Conservation (phyloP, 345 rosid genomes). For the Raphanus raphanistrum region DNA sequence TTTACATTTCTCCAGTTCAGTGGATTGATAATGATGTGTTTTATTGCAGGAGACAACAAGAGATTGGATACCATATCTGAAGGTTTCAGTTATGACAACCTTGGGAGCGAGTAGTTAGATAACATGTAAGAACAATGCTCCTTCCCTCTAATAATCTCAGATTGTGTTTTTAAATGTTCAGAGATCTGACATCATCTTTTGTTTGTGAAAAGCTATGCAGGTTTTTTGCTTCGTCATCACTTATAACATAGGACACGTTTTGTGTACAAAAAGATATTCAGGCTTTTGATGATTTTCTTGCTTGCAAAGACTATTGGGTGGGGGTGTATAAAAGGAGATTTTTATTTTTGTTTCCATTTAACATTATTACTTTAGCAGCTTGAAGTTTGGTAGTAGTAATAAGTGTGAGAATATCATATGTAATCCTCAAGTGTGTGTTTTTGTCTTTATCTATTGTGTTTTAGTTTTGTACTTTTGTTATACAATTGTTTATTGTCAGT, state of each 20-base stretch:
- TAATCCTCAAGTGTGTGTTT: conserved; percentile 8
- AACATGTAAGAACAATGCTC: conserved; percentile 21
- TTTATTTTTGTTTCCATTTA: neutral
- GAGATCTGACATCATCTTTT: conserved; percentile 19
- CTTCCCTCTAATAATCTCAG: neutral
- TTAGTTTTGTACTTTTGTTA: neutral
- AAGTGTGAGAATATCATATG: neutral
- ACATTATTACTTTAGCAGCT: neutral
- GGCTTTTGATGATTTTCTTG: conserved; percentile 25
- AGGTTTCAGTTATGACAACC: conserved; percentile 80
- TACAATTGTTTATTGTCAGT: conserved; percentile 3
- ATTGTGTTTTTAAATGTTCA: conserved; percentile 13
- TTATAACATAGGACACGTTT: conserved; percentile 35
- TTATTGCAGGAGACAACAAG: conserved; percentile 60
- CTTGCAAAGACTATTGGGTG: conserved; percentile 33
- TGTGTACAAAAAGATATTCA: conserved; percentile 32
- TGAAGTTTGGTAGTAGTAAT: neutral
- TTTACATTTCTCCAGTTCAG: neutral
- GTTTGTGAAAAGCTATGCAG: conserved; percentile 29
- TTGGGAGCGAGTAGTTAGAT: conserved; percentile 62
- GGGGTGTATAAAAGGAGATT: conserved; percentile 35
- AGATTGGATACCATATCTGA: conserved; percentile 88
- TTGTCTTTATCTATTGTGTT: conserved; percentile 21
- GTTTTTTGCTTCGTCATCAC: conserved; percentile 19
- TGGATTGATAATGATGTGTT: conserved; percentile 24